A percentile compares a stretch with the other conserved stretches of the same genome.
phyloP scores from a whole-genome alignment of 441 rosid genomes.

The Arabidopsis hybrid region DNA sequence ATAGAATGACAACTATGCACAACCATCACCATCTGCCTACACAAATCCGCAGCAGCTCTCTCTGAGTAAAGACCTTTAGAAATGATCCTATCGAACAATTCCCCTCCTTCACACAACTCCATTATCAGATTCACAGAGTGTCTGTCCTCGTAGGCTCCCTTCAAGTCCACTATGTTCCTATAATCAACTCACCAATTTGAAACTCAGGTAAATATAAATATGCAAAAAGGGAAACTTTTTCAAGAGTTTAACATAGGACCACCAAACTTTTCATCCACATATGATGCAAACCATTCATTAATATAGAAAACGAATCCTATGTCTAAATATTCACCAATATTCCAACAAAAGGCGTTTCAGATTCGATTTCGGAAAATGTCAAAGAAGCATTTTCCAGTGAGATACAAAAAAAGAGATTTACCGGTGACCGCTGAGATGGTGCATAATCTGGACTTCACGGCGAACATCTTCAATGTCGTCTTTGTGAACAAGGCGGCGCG shows the following conservation, averaged over 20 bases:
- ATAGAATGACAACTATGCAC: conserved; percentile 76
- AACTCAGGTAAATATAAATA: background rate
- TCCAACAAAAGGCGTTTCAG: conserved; percentile 21
- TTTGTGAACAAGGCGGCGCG: conserved; percentile 61
- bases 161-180: conserved; percentile 79
- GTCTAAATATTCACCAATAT: conserved; percentile 4
- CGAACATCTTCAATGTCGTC: conserved; percentile 78
- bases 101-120: conserved; percentile 82
- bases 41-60: conserved; percentile 74
- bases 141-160: conserved; percentile 71
- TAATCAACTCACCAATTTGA: background rate
- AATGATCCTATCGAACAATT: conserved; percentile 74
- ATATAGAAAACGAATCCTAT: background rate
- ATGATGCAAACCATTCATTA: background rate
- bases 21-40: conserved; percentile 76
- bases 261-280: conserved; percentile 15
- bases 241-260: background rate
- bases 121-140: conserved; percentile 69
- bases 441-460: conserved; percentile 85
- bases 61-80: conserved; percentile 78
- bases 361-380: conserved; percentile 1
- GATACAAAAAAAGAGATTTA: conserved; percentile 13
- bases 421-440: conserved; percentile 82
- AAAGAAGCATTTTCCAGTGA: background rate
- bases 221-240: background rate